Conservation (phyloP, 148 eudicot species). For the Persicaria maculosa region DNA sequence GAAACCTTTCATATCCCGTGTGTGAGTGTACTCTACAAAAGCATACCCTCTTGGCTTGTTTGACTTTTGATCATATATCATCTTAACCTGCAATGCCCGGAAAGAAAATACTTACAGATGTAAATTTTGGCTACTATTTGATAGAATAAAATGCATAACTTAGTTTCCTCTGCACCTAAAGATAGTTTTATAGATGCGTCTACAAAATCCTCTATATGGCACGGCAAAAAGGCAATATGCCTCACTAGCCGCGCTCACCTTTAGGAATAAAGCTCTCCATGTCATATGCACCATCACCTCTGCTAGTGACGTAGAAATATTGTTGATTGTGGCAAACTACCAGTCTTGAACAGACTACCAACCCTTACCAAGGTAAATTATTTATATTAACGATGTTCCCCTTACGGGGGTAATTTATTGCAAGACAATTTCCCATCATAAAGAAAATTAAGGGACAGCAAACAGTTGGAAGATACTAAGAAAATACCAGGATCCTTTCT, state of each 20-base stretch:
- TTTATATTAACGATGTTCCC: conserved; percentile 44
- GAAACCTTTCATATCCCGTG: conserved; percentile 98
- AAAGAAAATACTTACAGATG: background rate
- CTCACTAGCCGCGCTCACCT: conserved; percentile 99
- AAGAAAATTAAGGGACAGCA: conserved; percentile 10
- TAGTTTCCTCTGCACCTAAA: background rate
- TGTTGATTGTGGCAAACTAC: conserved; percentile 55
- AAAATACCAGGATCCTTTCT: conserved; percentile 72
- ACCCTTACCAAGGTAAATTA: conserved; percentile 73
- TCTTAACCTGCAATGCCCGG: background rate
- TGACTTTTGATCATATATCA: background rate
- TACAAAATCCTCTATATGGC: conserved; percentile 34
- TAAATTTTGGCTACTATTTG: background rate
- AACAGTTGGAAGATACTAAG: conserved; percentile 4
- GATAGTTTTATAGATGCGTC: conserved; percentile 27
- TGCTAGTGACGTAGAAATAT: conserved; percentile 54
- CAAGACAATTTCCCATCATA: conserved; percentile 8
- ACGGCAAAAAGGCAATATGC: conserved; percentile 93
- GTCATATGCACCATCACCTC: conserved; percentile 70
- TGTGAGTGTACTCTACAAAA: conserved; percentile 35
- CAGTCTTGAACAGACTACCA: conserved; percentile 48
- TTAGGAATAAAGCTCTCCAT: conserved; percentile 53
- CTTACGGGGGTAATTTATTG: conserved; percentile 73
- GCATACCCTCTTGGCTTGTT: conserved; percentile 10
- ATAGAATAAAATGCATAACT: too few species aligned